Evolutionary conservation across 2,329 filamentous ascomycete genomes (phyloP).

Genomic region (Fusarium chlamydosporum): DNA sequence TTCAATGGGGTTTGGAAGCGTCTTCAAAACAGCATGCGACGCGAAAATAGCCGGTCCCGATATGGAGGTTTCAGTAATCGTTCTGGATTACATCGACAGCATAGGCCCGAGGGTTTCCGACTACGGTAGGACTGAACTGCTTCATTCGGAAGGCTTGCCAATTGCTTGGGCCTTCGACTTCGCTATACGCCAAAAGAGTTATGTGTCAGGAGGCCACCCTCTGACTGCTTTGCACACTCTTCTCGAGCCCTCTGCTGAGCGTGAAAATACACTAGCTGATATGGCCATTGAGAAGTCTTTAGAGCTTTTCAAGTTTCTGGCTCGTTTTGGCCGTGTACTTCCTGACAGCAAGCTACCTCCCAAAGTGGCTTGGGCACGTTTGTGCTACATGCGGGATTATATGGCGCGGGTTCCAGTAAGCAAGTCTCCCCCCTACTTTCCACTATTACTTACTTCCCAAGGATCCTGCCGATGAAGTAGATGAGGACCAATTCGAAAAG

Average conservation of each 20-base stretch:
- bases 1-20: not conserved
- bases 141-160: not conserved
- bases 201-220: constrained; percentile 15
- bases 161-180: constrained; percentile 3
- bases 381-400: not conserved
- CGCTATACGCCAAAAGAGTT: not conserved
- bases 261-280: not conserved
- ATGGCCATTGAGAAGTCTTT: not conserved
- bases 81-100: not conserved
- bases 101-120: constrained; percentile 1
- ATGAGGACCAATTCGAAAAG: not conserved
- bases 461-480: not conserved
- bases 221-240: constrained; percentile 1
- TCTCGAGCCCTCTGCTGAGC: not conserved
- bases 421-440: not conserved
- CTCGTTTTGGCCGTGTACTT: not conserved
- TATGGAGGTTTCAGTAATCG: not conserved
- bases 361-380: not conserved
- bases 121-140: not conserved
- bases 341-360: not conserved
- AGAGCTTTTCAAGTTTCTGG: not conserved
- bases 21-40: not conserved
- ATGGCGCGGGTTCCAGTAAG: not conserved
- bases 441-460: not conserved
- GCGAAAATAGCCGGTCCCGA: not conserved